A percentile compares a stretch with the other conserved stretches of the same genome.
These are phyloP conservation scores for Botrytis cinerea DNA, from an alignment of 2,329 filamentous ascomycete species.

Conservation along the genomic window DNA sequence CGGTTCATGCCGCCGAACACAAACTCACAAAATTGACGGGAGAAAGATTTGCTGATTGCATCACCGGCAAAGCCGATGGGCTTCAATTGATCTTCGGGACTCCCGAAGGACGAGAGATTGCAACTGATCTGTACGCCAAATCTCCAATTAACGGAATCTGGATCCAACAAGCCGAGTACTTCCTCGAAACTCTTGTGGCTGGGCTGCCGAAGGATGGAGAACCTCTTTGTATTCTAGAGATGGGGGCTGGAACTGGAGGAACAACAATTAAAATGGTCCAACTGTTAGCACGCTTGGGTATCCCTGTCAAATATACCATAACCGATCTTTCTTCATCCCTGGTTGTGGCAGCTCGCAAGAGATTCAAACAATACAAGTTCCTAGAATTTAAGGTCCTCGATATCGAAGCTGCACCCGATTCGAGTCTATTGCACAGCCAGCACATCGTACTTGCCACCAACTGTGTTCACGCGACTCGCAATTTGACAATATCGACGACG, in stretches of 20 bases:
- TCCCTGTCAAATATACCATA: conserved; percentile 46
- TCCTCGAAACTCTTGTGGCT: conserved; percentile 22
- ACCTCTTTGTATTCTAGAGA: conserved; percentile 39
- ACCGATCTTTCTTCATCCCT: conserved; percentile 46
- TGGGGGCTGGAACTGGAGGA: too few species aligned
- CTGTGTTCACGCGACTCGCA: conserved; percentile 34
- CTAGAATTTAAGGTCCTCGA: conserved; percentile 33
- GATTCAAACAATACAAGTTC: conserved; percentile 32
- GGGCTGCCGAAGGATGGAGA: conserved; percentile 8
- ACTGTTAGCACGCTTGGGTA: conserved; percentile 39
- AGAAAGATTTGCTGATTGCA: conserved; percentile 24
- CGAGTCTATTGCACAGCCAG: conserved; percentile 26
- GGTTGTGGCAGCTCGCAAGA: conserved; percentile 33
- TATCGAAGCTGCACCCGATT: conserved; percentile 29
- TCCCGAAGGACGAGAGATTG: conserved; percentile 29
- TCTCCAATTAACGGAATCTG: conserved; percentile 29
- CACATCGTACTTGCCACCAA: conserved; percentile 35
- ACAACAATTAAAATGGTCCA: too few species aligned
- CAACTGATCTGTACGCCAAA: conserved; percentile 35
- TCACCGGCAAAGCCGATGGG: conserved; percentile 32
- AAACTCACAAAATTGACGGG: conserved; percentile 5
- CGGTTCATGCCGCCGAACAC: too few species aligned
- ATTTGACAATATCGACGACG: conserved; percentile 23
- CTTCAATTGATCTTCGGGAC: conserved; percentile 36
- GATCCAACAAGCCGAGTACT: conserved; percentile 24